Conservation (phyloP, 139 green algal species). For the Desmodesmus armatus region DNA sequence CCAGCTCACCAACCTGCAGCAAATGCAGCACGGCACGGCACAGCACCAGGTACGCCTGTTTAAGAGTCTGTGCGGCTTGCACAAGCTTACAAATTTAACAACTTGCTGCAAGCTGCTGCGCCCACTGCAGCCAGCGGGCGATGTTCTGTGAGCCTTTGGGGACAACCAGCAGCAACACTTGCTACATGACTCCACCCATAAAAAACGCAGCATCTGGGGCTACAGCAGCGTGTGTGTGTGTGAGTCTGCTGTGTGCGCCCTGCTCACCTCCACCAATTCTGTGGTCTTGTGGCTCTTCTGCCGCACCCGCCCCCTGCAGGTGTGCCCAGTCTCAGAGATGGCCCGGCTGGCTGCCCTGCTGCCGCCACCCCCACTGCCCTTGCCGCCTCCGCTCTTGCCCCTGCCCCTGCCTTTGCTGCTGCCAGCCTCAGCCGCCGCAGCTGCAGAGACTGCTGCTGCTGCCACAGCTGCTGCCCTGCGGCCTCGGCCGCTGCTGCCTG, state of each 20-base stretch:
- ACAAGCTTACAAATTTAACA: not conserved
- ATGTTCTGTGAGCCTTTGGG: too few relatives aligned
- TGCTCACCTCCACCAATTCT: slow-evolving; percentile 63
- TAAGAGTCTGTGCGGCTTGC: too few relatives aligned
- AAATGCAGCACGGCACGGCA: not conserved
- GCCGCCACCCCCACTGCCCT: not conserved
- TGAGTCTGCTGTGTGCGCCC: too few relatives aligned
- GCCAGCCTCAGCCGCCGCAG: not conserved
- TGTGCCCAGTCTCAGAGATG: slow-evolving; percentile 82
- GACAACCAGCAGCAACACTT: not conserved
- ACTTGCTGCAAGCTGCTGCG: too few relatives aligned
- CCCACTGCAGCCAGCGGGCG: not conserved
- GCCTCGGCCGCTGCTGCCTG: not conserved
- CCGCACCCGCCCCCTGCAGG: slow-evolving; percentile 78
- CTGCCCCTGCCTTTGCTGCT: not conserved
- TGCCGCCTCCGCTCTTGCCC: not conserved
- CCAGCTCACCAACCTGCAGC: slow-evolving; percentile 38
- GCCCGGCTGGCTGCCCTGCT: slow-evolving; percentile 45
- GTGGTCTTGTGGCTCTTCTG: slow-evolving; percentile 85
- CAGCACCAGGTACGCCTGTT: too few relatives aligned
- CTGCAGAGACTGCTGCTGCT: slow-evolving; percentile 23
- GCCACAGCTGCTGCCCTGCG: slow-evolving; percentile 2
- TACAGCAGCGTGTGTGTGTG: too few relatives aligned
- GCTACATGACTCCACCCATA: not conserved
- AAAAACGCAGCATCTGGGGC: too few relatives aligned